These are phyloP conservation scores for Aphanomyces stellatus DNA, from an alignment of 352 stramenopile species.

Conservation along the genomic window DNA sequence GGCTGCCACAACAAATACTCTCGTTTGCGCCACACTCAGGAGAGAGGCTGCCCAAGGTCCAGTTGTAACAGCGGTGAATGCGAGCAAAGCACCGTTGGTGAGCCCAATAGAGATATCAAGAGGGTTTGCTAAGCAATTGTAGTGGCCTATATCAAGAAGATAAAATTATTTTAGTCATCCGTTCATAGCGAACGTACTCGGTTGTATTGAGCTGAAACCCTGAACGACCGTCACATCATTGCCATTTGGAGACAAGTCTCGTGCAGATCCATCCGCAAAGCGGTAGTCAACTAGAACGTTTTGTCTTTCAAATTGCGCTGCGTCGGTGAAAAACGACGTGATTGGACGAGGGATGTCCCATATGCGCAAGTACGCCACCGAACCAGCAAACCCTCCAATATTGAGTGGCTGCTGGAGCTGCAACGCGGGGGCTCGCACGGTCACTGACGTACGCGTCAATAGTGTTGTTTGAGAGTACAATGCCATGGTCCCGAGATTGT, in stretches of 20 bases:
- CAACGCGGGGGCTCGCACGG: background rate
- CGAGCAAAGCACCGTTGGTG: background rate
- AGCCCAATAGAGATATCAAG: background rate
- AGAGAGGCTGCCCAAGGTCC: background rate
- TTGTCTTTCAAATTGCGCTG: background rate
- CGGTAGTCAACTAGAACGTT: conserved; percentile 6
- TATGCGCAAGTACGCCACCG: background rate
- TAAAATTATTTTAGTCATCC: background rate
- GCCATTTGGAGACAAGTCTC: conserved; percentile 1
- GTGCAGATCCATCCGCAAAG: background rate
- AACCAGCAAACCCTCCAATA: background rate
- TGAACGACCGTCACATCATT: background rate
- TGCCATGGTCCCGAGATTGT: background rate
- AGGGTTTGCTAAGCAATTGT: background rate
- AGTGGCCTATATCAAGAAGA: background rate
- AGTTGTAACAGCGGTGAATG: background rate
- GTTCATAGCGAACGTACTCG: background rate
- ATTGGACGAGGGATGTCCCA: background rate
- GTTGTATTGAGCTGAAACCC: background rate
- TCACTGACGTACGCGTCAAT: background rate
- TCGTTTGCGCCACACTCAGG: background rate
- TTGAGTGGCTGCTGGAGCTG: background rate
- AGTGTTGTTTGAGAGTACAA: background rate
- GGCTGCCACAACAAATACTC: background rate
- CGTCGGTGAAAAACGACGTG: background rate